Evolutionary conservation across 2,329 filamentous ascomycete species (phyloP), one percentile per base, ranked within the genome.

Genomic region (Aspergillus alliaceus): DNA sequence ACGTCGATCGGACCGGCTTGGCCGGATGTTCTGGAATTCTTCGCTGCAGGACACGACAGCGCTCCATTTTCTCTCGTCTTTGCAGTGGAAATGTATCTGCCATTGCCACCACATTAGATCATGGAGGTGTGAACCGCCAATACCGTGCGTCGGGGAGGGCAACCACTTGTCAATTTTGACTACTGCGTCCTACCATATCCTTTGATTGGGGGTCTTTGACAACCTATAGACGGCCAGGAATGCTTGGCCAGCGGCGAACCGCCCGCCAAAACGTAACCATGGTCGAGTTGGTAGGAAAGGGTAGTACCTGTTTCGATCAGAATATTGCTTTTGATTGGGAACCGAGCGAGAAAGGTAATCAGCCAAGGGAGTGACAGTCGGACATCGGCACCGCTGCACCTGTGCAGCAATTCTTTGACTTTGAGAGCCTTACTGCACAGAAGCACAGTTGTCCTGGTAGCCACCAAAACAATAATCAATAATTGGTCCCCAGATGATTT

Each of bases 1-100:
- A 59, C 59, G 56, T 52, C 59, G 59, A 64, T 60, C 56, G 52
- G 54, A 51, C 37, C 51, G 57, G 52, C 58, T 62, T 63, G 59
- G 60, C 59, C 27, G 42, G 51, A 39, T 31, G 40, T 73, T 73
- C 71, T 72, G 68, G 71, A 73, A 73, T 44, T 31, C 61, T 73
- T 72, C 70, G 68, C 54, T 71, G 71, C 71, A 73, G 63, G 31
- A 52, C 47, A 51, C 48, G 49, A 55, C 50, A 27, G 24, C 24
- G n/a, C 20, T 40, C 25, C 50, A 39, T 29, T n/a, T 42, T 34
- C 32, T 47, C 39, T 27, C 11, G 18, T 25, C 14, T 27, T 51
- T n/a, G 29, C 20, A 14, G 27, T 48, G 15, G 18, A 20, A 20
- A 31, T 14, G 44, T 27, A 15, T 48, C 37, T 55, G n/a, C 32